These are phyloP conservation scores for Castanea sativa DNA, from an alignment of 306 rosid genomes.

Conservation along the genomic window DNA sequence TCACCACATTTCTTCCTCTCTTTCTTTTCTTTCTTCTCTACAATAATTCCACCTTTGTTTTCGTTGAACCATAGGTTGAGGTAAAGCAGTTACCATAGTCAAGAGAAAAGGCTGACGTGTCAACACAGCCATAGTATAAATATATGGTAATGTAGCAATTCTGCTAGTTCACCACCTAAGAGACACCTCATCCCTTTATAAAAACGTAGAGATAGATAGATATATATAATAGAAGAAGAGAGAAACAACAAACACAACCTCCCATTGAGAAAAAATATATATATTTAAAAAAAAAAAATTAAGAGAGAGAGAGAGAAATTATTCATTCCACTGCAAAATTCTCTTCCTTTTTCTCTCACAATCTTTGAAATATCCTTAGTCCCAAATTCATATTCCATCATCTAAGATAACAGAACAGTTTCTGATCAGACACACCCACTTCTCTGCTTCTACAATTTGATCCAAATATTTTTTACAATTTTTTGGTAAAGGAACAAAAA, in stretches of 20 bases:
- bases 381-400: constrained; percentile 8
- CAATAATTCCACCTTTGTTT: constrained; percentile 13
- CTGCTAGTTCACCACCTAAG: constrained; percentile 29
- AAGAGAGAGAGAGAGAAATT: constrained; percentile 1
- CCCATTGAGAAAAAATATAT: constrained; percentile 6
- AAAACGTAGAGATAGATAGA: constrained; percentile 21
- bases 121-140: constrained; percentile 7
- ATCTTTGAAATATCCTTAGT: constrained; percentile 22
- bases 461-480: constrained; percentile 19
- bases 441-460: constrained; percentile 33
- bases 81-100: constrained; percentile 23
- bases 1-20: no score
- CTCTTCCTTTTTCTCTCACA: constrained; percentile 13
- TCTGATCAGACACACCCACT: constrained; percentile 48
- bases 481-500: constrained; percentile 13
- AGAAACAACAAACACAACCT: constrained; percentile 26
- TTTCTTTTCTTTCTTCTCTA: not conserved
- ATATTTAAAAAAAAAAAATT: not conserved
- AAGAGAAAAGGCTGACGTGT: constrained; percentile 20
- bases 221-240: not conserved
- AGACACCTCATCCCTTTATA: constrained; percentile 54
- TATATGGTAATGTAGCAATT: constrained; percentile 2
- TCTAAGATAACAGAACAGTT: constrained; percentile 2
- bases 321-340: constrained; percentile 25
- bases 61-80: constrained; percentile 18